phyloP scores from a whole-genome alignment of 2,329 filamentous ascomycete genomes.

The Pseudovirgaria hyperparasitica region DNA sequence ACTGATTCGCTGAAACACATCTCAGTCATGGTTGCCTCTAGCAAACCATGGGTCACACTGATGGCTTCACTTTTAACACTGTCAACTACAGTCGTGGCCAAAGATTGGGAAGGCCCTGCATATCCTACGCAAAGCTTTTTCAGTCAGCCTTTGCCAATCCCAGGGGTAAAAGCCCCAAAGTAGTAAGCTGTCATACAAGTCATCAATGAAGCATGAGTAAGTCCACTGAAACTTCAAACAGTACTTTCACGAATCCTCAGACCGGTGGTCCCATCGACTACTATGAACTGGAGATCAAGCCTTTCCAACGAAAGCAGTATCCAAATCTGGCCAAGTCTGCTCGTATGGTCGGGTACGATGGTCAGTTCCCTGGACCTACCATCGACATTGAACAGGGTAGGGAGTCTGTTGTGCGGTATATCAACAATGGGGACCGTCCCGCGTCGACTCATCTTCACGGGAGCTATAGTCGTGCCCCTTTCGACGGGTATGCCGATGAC shows the following conservation, averaged over 20 bases:
- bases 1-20: no score
- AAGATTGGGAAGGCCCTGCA: no score
- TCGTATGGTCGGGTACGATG: constrained; percentile 34
- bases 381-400: constrained; percentile 15
- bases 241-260: constrained; percentile 21
- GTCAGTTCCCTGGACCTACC: constrained; percentile 13
- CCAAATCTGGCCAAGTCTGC: constrained; percentile 28
- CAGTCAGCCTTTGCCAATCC: no score
- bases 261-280: constrained; percentile 30
- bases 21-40: no score
- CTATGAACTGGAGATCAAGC: constrained; percentile 32
- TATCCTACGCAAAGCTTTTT: no score
- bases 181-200: no score
- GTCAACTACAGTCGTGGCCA: no score
- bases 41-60: no score
- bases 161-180: no score
- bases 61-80: no score
- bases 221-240: constrained; percentile 5
- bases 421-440: constrained; percentile 35
- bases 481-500: constrained; percentile 44
- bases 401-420: constrained; percentile 41
- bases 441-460: constrained; percentile 44
- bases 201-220: constrained; percentile 18
- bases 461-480: constrained; percentile 32
- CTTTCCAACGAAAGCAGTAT: constrained; percentile 30